phyloP scores from a whole-genome alignment of 129 eudicot species.

The Rutidosis leptorrhynchoides region DNA sequence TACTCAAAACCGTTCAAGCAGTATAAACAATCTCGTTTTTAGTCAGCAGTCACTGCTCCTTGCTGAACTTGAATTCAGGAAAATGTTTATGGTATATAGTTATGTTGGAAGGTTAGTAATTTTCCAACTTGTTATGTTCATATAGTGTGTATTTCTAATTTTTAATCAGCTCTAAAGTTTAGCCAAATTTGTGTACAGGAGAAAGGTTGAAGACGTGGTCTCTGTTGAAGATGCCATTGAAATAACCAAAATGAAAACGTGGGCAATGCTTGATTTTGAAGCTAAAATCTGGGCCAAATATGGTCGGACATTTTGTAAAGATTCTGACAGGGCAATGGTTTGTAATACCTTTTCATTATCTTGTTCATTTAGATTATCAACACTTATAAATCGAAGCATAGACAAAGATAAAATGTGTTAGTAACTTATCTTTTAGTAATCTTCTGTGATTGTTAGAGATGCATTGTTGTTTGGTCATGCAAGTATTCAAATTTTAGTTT shows the following conservation, averaged over 20 bases:
- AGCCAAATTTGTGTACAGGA: conserved; percentile 35
- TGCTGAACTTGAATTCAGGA: conserved; percentile 56
- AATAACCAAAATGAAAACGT: conserved; percentile 22
- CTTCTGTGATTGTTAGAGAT: not conserved
- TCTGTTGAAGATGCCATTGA: conserved; percentile 33
- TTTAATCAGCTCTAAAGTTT: not conserved
- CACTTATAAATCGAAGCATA: not conserved
- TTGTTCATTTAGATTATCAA: not conserved
- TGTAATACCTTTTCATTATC: not conserved
- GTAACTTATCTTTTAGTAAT: not conserved
- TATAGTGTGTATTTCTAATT: not conserved
- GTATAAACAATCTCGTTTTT: conserved; percentile 12
- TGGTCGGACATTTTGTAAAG: conserved; percentile 26
- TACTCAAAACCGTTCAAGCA: not conserved
- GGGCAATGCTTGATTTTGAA: conserved; percentile 29
- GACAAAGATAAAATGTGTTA: not conserved
- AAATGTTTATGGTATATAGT: conserved; percentile 50
- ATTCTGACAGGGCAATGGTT: conserved; percentile 36
- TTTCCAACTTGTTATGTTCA: not conserved
- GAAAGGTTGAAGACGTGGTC: conserved; percentile 42
- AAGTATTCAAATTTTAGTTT: not conserved
- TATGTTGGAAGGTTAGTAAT: conserved; percentile 61
- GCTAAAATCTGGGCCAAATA: conserved; percentile 32
- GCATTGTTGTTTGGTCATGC: not conserved
- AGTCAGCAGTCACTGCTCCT: conserved; percentile 41